Base-by-base conservation (phyloP, 2,329 filamentous ascomycete species). In the Tympanopsis confertula region DNA sequence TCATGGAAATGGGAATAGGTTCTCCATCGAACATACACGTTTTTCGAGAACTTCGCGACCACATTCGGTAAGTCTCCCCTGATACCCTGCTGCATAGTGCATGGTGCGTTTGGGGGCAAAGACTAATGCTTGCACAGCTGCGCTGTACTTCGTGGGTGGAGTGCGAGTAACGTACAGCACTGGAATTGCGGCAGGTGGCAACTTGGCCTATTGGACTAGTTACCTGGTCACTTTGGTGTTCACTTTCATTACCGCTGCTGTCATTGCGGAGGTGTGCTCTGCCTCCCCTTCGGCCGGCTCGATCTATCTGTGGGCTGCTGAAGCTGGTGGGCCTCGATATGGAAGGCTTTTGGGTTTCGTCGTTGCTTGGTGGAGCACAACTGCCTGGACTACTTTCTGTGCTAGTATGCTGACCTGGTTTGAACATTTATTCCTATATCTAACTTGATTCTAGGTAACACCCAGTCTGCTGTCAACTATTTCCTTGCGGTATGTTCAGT, bases 331-430 rank as follows among this genome's bases (percentile, higher is more conserved):
- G 4, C 67, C 63, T 19, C 59, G 60, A 17, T 75, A 59, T 44
- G 71, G 71, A n/a, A 54, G 71, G 19, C 55, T 76, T 0, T 62
- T 75, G 38, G 71, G 71, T 14, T 75, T 74, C 49, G 54, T 74
- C n/a, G 72, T 75, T n/a, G 72, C 72, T 0, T 77, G 71, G 72
- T 77, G 72, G 72, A 71, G 67, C 46, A 74, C 70, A 1, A 76
- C 71, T 0, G 72, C 73, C 1, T 77, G 72, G 72, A 77, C 72
- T 2, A 76, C 67, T 0, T 71, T 71, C 39, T 70, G 66, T 48
- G 67, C 67, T 3, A 71, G 67, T 59, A 49, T 40, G 55, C 38
- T 20, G 17, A 15, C 13, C 13, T 26, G 3, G 19, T 20, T 22
- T n/a, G n/a, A n/a, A n/a, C n/a, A n/a, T n/a, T n/a, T n/a, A n/a